phyloP scores from a whole-genome alignment of 1,284 basidiomycete species.

The Leccinum subrobustum region DNA sequence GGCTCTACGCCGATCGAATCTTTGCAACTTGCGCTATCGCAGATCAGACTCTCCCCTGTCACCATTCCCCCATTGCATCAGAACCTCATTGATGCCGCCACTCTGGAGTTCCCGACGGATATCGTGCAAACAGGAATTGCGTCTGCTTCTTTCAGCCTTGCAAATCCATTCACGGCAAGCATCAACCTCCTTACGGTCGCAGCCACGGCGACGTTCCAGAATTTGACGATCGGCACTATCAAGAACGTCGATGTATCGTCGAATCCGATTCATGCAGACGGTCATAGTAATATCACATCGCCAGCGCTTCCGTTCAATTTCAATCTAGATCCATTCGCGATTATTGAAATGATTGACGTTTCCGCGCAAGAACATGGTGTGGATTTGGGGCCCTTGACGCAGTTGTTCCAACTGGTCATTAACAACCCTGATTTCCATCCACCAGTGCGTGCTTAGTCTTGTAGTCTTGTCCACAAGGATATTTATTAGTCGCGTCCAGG shows the following conservation, averaged over 20 bases:
- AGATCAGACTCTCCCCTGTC: conserved; percentile 61
- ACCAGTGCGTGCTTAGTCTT: conserved; percentile 13
- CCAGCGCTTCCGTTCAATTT: conserved; percentile 60
- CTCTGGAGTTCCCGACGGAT: conserved; percentile 56
- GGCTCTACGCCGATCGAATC: conserved; percentile 66
- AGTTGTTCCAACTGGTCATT: conserved; percentile 58
- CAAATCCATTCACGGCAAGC: conserved; percentile 76
- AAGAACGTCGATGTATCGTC: conserved; percentile 52
- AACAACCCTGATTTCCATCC: conserved; percentile 51
- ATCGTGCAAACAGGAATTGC: conserved; percentile 61
- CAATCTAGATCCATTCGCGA: conserved; percentile 61
- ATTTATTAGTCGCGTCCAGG: conserved; percentile 31
- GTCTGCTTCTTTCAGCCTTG: conserved; percentile 52
- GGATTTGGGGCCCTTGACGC: conserved; percentile 62
- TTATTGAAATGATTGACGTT: conserved; percentile 57
- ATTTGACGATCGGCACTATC: conserved; percentile 56
- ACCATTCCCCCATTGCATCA: conserved; percentile 67
- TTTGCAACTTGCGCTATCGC: conserved; percentile 61
- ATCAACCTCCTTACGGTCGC: conserved; percentile 65
- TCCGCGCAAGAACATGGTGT: conserved; percentile 57
- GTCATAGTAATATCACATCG: conserved; percentile 63
- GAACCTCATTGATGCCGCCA: conserved; percentile 58
- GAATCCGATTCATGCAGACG: conserved; percentile 58
- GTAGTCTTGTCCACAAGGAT: background rate
- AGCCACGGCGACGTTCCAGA: conserved; percentile 55